Base-by-base conservation (phyloP, 2,329 filamentous ascomycete genomes). In the Neurospora sp. region DNA sequence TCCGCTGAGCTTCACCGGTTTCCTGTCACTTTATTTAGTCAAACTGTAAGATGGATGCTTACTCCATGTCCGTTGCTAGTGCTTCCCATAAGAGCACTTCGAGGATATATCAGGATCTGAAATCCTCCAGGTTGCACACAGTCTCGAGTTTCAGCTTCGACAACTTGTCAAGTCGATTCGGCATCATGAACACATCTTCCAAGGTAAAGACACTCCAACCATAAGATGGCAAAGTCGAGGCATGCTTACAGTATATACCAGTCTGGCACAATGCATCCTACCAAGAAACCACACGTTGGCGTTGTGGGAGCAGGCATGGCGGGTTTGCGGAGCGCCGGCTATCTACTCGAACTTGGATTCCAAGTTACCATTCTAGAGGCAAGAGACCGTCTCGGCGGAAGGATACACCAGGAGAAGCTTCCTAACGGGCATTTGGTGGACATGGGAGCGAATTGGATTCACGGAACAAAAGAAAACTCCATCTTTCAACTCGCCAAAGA, bases 381-480 rank as follows among this genome's bases (percentile, higher is more conserved):
- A 8, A 83, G 91, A 17, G 79, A 89, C 75, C 84, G 91, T 6
- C 77, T 92, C 46, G 91, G 91, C 11, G 91, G 91, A 1, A 85
- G 91, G 39, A 82, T 91, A 38, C 80, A 83, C 69, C 87, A 88
- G 74, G 79, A 82, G 67, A 78, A 76, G 28, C 80, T 88, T 3
- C 78, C 80, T 12, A 85, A 84, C 46, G 83, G 83, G 0, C 79
- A 81, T 38, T 73, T 82, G 8, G 82, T 87, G n/a, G 87, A 89
- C 73, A 78, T 86, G 39, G 91, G 91, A 0, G 89, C 91, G n/a
- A 93, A 93, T 75, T 93, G 91, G 91, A 92, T 93, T 68, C 91
- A 93, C 71, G 91, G 91, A 40, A 92, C 89, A 6, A 82, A 86
- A 0, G 83, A 89, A 72, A 93, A 93, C 75, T 89, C 91, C 0